Conservation (phyloP, 1,139 yeast genomes). For the Eremothecium sinecaudum region DNA sequence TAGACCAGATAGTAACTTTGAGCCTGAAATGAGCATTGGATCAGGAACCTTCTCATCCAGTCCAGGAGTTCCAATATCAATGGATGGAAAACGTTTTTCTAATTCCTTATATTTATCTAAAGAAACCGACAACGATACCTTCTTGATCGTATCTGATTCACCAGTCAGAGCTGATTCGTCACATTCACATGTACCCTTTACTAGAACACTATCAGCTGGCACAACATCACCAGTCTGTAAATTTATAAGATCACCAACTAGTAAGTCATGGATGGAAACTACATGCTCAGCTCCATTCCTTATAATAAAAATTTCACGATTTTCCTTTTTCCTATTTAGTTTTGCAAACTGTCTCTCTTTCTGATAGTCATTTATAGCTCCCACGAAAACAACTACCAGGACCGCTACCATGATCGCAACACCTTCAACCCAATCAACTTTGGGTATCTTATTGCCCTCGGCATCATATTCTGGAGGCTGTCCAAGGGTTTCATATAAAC, state of each 20-base stretch:
- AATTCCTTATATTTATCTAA: slow-evolving; percentile 27
- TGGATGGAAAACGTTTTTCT: slow-evolving; percentile 32
- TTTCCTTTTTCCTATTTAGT: slow-evolving; percentile 79
- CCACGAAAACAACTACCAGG: slow-evolving; percentile 80
- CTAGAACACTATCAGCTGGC: slow-evolving; percentile 77
- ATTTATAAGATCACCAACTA: slow-evolving; percentile 77
- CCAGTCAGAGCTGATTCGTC: slow-evolving; percentile 94
- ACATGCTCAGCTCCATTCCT: slow-evolving; percentile 63
- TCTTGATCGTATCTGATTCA: slow-evolving; percentile 74
- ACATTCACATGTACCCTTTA: slow-evolving; percentile 70
- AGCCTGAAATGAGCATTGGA: slow-evolving; percentile 85
- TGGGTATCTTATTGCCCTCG: slow-evolving; percentile 65
- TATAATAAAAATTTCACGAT: slow-evolving; percentile 66
- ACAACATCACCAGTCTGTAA: slow-evolving; percentile 91
- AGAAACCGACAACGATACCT: slow-evolving; percentile 48
- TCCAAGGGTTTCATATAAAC: slow-evolving; percentile 86
- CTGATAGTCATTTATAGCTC: slow-evolving; percentile 91
- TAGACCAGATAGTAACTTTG: slow-evolving; percentile 74
- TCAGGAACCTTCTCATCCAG: slow-evolving; percentile 39
- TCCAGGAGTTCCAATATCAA: slow-evolving; percentile 42
- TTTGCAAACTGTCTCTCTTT: slow-evolving; percentile 90
- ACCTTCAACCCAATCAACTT: slow-evolving; percentile 97
- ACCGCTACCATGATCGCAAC: slow-evolving; percentile 94
- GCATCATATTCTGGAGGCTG: slow-evolving; percentile 69
- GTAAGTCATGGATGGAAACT: slow-evolving; percentile 62